Evolutionary conservation across 75 land plant genomes (phyloP), one percentile per base, ranked within the genome.

Genomic region (Ceratopteris richardii): DNA sequence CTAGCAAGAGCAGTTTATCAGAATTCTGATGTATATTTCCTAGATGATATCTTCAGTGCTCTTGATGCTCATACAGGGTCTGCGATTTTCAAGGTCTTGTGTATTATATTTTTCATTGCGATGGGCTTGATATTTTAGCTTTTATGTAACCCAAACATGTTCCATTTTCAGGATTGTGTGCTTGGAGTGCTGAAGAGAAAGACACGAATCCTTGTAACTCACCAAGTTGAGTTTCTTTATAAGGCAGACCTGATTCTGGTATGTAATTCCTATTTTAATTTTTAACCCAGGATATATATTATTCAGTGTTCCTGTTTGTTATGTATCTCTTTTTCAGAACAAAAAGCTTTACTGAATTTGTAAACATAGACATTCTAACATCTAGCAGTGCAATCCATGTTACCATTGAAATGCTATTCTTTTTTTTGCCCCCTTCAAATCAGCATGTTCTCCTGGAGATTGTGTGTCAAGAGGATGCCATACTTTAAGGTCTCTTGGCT

Each of bases 181-280:
- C 26, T 44, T 33, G 74, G 67, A 33, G 61, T 54, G 16, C 53
- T 75, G 41, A 51, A 61, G 51, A 44, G 54, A 29, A 75, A 75
- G 57, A 70, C 74, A 20, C 52, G 73, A 51, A 36, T 75, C 41
- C 60, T 70, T 37, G 77, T 75, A 23, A 75, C 77, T 11, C 77
- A 75, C 59, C 77, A 75, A 65, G 75, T 75, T 33, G 77, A 70
- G 50, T 75, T 75, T 51, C 66, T 75, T 12, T 62, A 60, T 25
- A 31, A 41, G 26, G 77, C 75, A 21, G 75, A 69, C 31, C 25
- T 63, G 23, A 63, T 75, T 50, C 40, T 75, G 29, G 77, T 75
- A 71, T 44, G 74, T 28, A 3, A 1, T 51, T 13, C 17, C 17
- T 2, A 2, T 4, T 21, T 59, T 42, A 18, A 20, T 22, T 37